Base-by-base conservation (phyloP, 352 stramenopile genomes). In the Phytophthora uliginosa region DNA sequence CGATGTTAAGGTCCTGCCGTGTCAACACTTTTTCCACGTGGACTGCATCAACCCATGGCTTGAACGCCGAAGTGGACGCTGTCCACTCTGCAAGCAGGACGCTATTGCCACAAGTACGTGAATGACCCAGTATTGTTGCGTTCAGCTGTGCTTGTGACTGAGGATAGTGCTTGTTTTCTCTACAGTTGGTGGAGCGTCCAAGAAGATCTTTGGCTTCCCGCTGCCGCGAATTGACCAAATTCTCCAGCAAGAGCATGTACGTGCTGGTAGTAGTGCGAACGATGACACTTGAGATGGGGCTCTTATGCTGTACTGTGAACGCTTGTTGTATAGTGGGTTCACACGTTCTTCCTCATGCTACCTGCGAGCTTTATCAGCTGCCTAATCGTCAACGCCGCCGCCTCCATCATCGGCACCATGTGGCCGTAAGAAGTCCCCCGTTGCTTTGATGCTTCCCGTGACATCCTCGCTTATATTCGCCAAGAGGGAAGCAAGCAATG, bases 1-100 rank as follows among this genome's bases (percentile, higher is more conserved):
- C 7, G 69, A 80, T 28, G 83, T 96, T 22, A 95, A 95, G 69
- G 84, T 96, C 31, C 81, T 97, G 34, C 89, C 91, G 18, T 97
- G 91, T 50, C 84, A 92, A 26, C 91, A 97, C 59, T 92, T 93
- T 60, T 97, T 92, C 60, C 91, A 97, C 58, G 84, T 92, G 15
- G 73, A 89, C 24, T 97, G 91, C 65, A 97, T 97, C 54, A 88
- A 95, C 38, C 87, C 86, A 50, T 97, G 91, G 91, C 84, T 97
- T 9, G 90, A 95, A 56, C 70, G 76, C 7, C 86, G 86, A 53
- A 95, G 88, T 72, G 85, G 88, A 33, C 67, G 82, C 10, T 97
- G 91, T 57, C 91, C 91, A 38, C 83, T 97, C 7, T 97, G 91
- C 73, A 95, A 96, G 38, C 86, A 92, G 45, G 83, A 94, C 40